Conservation (phyloP, 306 rosid species). For the Dicorynia guianensis region DNA sequence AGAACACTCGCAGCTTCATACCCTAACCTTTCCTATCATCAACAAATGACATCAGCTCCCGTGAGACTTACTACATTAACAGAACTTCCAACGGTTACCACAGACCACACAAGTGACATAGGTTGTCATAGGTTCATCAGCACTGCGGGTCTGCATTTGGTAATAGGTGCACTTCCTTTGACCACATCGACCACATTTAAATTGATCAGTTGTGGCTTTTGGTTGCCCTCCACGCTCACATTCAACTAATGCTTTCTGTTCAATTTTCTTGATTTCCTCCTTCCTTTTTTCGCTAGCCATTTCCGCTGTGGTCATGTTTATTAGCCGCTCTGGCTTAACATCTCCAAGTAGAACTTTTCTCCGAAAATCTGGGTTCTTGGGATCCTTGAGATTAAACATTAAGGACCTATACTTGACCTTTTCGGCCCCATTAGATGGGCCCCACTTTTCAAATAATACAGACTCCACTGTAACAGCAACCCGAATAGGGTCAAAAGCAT, state of each 20-base stretch:
- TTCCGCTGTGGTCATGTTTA: slow-evolving; percentile 78
- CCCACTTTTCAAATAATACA: slow-evolving; percentile 85
- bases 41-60: slow-evolving; percentile 45
- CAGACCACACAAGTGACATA: slow-evolving; percentile 90
- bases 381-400: slow-evolving; percentile 90
- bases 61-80: slow-evolving; percentile 51
- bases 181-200: slow-evolving; percentile 90
- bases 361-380: slow-evolving; percentile 94
- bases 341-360: slow-evolving; percentile 88
- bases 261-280: slow-evolving; percentile 68
- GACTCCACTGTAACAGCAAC: slow-evolving; percentile 92
- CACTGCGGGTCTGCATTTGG: slow-evolving; percentile 99
- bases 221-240: slow-evolving; percentile 78
- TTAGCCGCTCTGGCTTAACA: slow-evolving; percentile 65
- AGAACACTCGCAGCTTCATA: slow-evolving; percentile 45
- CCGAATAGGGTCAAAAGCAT: slow-evolving; percentile 79
- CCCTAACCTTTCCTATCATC: slow-evolving; percentile 28
- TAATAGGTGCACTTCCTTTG: slow-evolving; percentile 90
- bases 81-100: slow-evolving; percentile 98
- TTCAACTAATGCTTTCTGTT: slow-evolving; percentile 80
- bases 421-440: slow-evolving; percentile 82
- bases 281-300: slow-evolving; percentile 96
- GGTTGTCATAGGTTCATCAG: slow-evolving; percentile 99
- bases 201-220: slow-evolving; percentile 92
- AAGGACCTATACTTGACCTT: slow-evolving; percentile 91